Evolutionary conservation across 768 basidiomycete species (phyloP).

Genomic region (Tremella fuciformis): DNA sequence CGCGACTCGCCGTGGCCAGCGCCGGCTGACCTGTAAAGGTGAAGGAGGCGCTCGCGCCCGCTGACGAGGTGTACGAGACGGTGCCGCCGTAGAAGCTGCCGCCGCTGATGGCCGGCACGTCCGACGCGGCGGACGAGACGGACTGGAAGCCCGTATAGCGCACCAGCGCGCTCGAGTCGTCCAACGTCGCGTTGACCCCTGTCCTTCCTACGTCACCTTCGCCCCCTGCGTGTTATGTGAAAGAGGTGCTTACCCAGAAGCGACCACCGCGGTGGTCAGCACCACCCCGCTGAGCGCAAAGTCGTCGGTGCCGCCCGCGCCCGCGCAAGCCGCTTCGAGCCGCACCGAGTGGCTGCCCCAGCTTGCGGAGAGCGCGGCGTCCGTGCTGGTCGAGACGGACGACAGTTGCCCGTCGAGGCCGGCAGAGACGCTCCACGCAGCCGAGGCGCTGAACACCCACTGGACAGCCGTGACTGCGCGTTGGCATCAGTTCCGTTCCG

Average conservation of each 20-base stretch:
- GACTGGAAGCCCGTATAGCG: slow-evolving; percentile 33
- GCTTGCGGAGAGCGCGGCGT: slow-evolving; percentile 1
- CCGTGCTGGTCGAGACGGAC: slow-evolving; percentile 5
- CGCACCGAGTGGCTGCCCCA: slow-evolving; percentile 25
- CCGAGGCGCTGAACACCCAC: slow-evolving; percentile 13
- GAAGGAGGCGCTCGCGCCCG: slow-evolving; percentile 21
- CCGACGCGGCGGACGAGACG: slow-evolving; percentile 7
- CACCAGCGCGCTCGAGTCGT: slow-evolving; percentile 31
- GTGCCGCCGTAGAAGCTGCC: slow-evolving; percentile 33
- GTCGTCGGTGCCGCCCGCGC: not conserved
- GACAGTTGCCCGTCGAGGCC: slow-evolving; percentile 27
- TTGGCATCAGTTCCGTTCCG: too few species aligned
- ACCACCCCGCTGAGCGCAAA: slow-evolving; percentile 14
- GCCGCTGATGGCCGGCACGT: slow-evolving; percentile 22
- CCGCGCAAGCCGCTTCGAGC: slow-evolving; percentile 16
- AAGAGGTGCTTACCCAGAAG: slow-evolving; percentile 6
- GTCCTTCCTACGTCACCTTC: slow-evolving; percentile 3
- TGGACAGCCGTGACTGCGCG: slow-evolving; percentile 20
- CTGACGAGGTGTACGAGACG: slow-evolving; percentile 37
- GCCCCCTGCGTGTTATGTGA: not conserved
- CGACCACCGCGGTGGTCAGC: slow-evolving; percentile 9
- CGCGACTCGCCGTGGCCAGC: not conserved
- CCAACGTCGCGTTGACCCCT: slow-evolving; percentile 29
- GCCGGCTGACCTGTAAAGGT: slow-evolving; percentile 22
- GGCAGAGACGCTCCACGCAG: slow-evolving; percentile 5